A percentile compares a stretch with the other conserved stretches of the same genome.
Evolutionary conservation across 805 yeast genomes (phyloP).

Genomic region (Starmerella sirachaensis): DNA sequence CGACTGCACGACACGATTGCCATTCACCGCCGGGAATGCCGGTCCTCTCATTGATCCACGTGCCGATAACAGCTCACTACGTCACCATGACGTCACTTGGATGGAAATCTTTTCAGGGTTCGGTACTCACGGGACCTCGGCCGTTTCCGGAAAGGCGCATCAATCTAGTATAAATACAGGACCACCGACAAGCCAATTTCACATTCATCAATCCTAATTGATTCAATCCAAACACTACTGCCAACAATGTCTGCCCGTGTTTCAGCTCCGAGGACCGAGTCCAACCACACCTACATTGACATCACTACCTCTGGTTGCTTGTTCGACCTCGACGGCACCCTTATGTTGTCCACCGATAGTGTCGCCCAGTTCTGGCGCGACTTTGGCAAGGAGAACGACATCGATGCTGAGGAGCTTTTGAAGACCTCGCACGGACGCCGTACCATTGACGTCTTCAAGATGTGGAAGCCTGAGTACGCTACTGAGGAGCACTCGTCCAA

Average conservation of each 20-base stretch:
- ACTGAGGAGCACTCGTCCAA: constrained; percentile 50
- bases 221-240: not conserved
- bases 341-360: constrained; percentile 72
- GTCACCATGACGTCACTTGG: constrained; percentile 4
- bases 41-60: too few relatives aligned
- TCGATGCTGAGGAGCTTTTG: constrained; percentile 58
- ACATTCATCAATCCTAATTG: not conserved
- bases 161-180: not conserved
- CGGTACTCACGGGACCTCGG: too few relatives aligned
- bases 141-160: too few relatives aligned
- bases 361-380: constrained; percentile 75
- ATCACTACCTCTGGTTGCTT: constrained; percentile 38
- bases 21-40: too few relatives aligned
- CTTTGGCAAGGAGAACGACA: constrained; percentile 54
- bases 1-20: too few relatives aligned
- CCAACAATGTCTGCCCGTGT: constrained; percentile 14
- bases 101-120: too few relatives aligned
- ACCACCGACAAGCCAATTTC: too few relatives aligned
- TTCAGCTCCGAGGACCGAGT: constrained; percentile 10
- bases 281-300: constrained; percentile 16
- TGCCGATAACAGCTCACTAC: too few relatives aligned
- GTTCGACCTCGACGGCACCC: constrained; percentile 81
- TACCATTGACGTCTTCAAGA: constrained; percentile 63
- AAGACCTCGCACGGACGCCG: constrained; percentile 73
- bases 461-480: constrained; percentile 66